Evolutionary conservation across 2,329 filamentous ascomycete species (phyloP).

Genomic region (Bipolaris victoriae): DNA sequence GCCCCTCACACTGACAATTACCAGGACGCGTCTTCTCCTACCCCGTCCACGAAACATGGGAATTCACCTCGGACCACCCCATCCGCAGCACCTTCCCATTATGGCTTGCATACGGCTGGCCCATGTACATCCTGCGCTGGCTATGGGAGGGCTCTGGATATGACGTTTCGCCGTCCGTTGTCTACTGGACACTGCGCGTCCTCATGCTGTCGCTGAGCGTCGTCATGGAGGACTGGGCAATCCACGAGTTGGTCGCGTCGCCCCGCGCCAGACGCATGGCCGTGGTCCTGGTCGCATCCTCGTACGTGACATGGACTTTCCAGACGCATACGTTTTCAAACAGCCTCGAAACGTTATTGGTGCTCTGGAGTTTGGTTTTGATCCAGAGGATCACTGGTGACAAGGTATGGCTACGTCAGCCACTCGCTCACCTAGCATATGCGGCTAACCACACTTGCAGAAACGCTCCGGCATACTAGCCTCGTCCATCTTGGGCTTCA

Average conservation of each 20-base stretch:
- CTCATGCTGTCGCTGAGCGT: conserved; percentile 96
- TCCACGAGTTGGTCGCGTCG: conserved; percentile 85
- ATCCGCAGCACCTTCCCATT: conserved; percentile 96
- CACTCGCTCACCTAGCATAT: conserved; percentile 30
- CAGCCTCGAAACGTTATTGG: conserved; percentile 89
- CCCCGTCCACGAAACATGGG: conserved; percentile 89
- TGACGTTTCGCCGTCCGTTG: conserved; percentile 79
- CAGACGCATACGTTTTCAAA: conserved; percentile 99
- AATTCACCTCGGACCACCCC: conserved; percentile 86
- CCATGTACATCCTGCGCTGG: conserved; percentile 92
- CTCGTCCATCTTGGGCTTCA: conserved; percentile 77
- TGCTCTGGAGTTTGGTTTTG: conserved; percentile 91
- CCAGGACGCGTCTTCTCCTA: conserved; percentile 91
- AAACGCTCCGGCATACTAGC: conserved; percentile 77
- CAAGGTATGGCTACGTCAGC: conserved; percentile 63
- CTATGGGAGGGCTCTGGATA: conserved; percentile 86
- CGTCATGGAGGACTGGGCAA: conserved; percentile 95
- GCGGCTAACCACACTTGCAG: conserved; percentile 54
- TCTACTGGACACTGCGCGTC: conserved; percentile 87
- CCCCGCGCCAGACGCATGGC: conserved; percentile 73
- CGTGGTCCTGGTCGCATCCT: conserved; percentile 86
- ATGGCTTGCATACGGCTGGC: conserved; percentile 93
- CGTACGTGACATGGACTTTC: conserved; percentile 98
- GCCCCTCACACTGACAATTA: conserved; percentile 17
- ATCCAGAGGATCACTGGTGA: conserved; percentile 83